A percentile compares a stretch with the other conserved stretches of the same genome.
Evolutionary conservation across 2,329 filamentous ascomycete genomes (phyloP).

Genomic region (Xylariaceae sp.): DNA sequence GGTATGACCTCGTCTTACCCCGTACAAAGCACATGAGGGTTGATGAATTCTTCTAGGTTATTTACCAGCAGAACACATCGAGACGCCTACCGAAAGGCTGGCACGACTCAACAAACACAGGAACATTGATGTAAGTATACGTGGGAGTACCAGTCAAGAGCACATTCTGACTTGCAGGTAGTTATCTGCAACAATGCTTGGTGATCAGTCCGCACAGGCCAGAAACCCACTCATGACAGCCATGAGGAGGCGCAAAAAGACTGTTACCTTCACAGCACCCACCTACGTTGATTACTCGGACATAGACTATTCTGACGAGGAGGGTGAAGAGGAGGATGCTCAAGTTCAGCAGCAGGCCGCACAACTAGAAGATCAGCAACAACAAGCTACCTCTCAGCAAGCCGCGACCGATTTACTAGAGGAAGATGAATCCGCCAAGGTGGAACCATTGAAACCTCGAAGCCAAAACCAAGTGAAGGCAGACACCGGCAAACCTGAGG

Average conservation of each 20-base stretch:
- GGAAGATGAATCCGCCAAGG: slow-evolving; percentile 60
- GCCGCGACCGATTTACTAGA: slow-evolving; percentile 42
- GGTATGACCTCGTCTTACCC: slow-evolving; percentile 50
- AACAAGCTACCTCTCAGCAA: slow-evolving; percentile 42
- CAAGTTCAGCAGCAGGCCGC: slow-evolving; percentile 46
- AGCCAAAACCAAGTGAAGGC: slow-evolving; percentile 49
- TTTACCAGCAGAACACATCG: slow-evolving; percentile 95
- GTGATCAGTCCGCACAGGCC: slow-evolving; percentile 74
- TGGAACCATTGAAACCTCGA: slow-evolving; percentile 61
- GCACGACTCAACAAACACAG: slow-evolving; percentile 96
- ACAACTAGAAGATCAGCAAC: slow-evolving; percentile 42
- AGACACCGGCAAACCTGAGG: slow-evolving; percentile 45
- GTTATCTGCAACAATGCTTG: slow-evolving; percentile 68
- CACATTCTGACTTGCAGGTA: slow-evolving; percentile 46
- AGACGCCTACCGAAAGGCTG: slow-evolving; percentile 93
- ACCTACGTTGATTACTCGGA: slow-evolving; percentile 90
- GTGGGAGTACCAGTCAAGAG: background rate
- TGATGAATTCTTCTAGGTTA: slow-evolving; percentile 68
- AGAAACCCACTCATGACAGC: slow-evolving; percentile 84
- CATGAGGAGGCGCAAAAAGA: slow-evolving; percentile 85
- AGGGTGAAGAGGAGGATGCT: slow-evolving; percentile 60
- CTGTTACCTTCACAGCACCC: slow-evolving; percentile 82
- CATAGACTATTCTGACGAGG: slow-evolving; percentile 84
- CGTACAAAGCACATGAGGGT: background rate
- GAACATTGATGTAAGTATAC: slow-evolving; percentile 84